phyloP scores from a whole-genome alignment of 805 yeast species.

The Starmerella vaccinii region DNA sequence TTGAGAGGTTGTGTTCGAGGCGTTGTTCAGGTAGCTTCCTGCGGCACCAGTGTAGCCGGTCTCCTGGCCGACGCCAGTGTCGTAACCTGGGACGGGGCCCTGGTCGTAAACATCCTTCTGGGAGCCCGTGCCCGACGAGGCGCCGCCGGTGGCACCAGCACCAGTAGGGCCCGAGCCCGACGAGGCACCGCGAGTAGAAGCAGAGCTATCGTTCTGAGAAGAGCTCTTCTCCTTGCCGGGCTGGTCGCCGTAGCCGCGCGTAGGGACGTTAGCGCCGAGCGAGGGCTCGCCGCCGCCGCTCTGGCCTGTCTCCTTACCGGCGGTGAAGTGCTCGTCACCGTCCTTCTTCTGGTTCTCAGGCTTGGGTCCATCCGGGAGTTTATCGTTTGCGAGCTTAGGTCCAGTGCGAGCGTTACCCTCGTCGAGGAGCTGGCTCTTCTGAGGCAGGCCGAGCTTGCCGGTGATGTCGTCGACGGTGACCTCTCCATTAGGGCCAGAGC shows the following conservation, averaged over 20 bases:
- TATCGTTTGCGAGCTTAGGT: constrained; percentile 21
- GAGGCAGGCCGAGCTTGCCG: constrained; percentile 26
- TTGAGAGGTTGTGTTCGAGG: neutral
- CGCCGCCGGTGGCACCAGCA: neutral
- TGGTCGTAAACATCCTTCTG: neutral
- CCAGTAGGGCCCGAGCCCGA: neutral
- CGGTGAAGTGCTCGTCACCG: neutral
- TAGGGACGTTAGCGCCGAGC: neutral
- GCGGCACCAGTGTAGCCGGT: constrained; percentile 1
- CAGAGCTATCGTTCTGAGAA: neutral
- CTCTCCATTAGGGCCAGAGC: constrained; percentile 17
- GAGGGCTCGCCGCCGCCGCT: neutral
- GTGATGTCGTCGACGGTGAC: constrained; percentile 22
- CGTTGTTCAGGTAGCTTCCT: neutral
- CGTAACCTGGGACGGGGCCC: constrained; percentile 6
- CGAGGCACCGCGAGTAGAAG: neutral
- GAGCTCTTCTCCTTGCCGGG: neutral
- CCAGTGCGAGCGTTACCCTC: constrained; percentile 25
- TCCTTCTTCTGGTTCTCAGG: constrained; percentile 5
- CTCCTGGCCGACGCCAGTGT: neutral
- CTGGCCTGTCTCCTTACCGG: neutral
- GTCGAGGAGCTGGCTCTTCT: constrained; percentile 23
- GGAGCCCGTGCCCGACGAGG: neutral
- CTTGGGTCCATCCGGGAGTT: constrained; percentile 19
- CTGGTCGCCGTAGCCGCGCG: neutral